Evolutionary conservation across 2,329 filamentous ascomycete genomes (phyloP).

Genomic region (Xylariales sp.): DNA sequence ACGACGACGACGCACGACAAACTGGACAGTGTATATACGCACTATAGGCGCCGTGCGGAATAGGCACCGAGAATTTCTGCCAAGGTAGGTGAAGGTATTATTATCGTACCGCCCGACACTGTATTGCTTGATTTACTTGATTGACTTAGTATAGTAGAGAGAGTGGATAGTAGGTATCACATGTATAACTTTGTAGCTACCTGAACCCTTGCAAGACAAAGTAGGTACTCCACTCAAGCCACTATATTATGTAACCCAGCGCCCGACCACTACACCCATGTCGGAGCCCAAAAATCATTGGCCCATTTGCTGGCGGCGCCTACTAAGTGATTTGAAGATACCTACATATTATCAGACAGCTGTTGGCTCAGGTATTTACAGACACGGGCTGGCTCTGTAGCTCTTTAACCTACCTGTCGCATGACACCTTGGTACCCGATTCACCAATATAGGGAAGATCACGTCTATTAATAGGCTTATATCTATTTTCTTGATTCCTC

Average conservation of each 20-base stretch:
- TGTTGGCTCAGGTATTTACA: slow-evolving; percentile 10
- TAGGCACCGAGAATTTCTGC: no score
- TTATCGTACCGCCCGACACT: no score
- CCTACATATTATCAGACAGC: slow-evolving; percentile 7
- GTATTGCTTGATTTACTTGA: no score
- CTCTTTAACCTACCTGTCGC: slow-evolving; percentile 25
- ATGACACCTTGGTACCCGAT: slow-evolving; percentile 20
- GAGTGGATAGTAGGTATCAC: no score
- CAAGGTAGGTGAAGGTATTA: no score
- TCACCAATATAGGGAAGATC: background rate
- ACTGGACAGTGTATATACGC: no score
- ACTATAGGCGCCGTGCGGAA: no score
- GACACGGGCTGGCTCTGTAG: slow-evolving; percentile 20
- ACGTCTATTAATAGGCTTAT: slow-evolving; percentile 23
- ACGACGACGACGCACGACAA: no score
- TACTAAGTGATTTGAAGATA: background rate
- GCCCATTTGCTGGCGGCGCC: slow-evolving; percentile 13
- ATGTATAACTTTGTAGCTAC: no score
- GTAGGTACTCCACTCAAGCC: slow-evolving; percentile 7
- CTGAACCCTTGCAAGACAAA: no score
- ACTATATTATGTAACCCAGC: slow-evolving; percentile 15
- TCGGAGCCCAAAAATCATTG: slow-evolving; percentile 15
- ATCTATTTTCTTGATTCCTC: background rate
- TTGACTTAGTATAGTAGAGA: no score
- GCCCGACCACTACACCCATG: no score